Conservation (phyloP, 768 basidiomycete genomes). For the Lentinula guzmanii region DNA sequence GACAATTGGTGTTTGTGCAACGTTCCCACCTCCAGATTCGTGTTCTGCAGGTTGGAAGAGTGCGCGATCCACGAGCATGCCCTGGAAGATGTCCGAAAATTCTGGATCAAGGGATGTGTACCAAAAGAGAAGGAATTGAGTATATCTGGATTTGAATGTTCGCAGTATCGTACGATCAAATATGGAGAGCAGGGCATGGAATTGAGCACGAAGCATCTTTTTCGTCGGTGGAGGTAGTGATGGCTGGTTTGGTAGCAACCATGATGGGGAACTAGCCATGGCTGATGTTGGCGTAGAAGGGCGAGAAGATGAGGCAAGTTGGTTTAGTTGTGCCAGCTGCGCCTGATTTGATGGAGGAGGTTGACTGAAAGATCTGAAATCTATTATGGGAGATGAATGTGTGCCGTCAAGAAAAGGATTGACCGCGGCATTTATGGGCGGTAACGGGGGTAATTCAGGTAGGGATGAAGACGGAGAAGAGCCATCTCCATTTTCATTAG, state of each 20-base stretch:
- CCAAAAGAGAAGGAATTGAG: slow-evolving; percentile 96
- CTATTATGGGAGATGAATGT: not conserved
- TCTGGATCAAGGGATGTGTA: slow-evolving; percentile 85
- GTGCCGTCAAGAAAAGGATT: slow-evolving; percentile 12
- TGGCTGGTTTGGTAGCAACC: slow-evolving; percentile 16
- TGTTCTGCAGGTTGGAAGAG: slow-evolving; percentile 43
- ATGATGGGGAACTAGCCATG: slow-evolving; percentile 12
- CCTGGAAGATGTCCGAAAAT: slow-evolving; percentile 90
- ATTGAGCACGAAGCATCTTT: slow-evolving; percentile 54
- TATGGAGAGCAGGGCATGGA: slow-evolving; percentile 83
- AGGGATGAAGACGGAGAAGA: slow-evolving; percentile 16
- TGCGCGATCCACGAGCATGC: slow-evolving; percentile 89
- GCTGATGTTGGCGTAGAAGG: slow-evolving; percentile 14
- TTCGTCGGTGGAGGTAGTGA: slow-evolving; percentile 16
- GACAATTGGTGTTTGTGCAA: slow-evolving; percentile 49
- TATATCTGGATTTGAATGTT: slow-evolving; percentile 96
- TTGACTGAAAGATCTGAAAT: not conserved
- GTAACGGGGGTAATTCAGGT: slow-evolving; percentile 28
- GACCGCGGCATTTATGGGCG: slow-evolving; percentile 14
- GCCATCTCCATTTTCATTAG: slow-evolving; percentile 6
- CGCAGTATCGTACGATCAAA: slow-evolving; percentile 92
- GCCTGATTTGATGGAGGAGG: slow-evolving; percentile 4
- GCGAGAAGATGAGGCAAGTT: not conserved
- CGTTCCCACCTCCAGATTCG: slow-evolving; percentile 21
- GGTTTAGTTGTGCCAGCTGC: slow-evolving; percentile 6